Percentiles rank a stretch among this genome's conserved stretches.
Evolutionary conservation across 1,139 yeast species (phyloP).

Genomic region (Scheffersomyces segobiensis): DNA sequence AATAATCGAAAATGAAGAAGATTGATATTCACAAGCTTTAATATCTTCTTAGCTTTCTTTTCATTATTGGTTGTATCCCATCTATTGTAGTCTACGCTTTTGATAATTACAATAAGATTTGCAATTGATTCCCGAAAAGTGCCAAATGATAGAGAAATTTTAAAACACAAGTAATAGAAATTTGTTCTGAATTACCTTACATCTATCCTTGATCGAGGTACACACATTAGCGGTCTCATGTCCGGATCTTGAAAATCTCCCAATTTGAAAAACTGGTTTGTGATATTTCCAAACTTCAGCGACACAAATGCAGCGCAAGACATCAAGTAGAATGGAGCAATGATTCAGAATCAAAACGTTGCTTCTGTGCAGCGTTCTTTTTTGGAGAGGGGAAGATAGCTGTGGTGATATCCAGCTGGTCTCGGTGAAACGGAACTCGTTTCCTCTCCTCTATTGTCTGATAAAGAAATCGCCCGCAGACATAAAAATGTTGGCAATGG

Average conservation of each 20-base stretch:
- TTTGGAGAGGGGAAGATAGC: neutral
- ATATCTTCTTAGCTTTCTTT: too few species aligned
- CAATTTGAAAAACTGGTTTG: neutral
- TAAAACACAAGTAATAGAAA: neutral
- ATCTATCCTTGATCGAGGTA: neutral
- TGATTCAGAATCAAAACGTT: neutral
- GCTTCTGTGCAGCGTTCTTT: neutral
- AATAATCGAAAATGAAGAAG: too few species aligned
- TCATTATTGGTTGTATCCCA: too few species aligned
- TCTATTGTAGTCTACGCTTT: too few species aligned
- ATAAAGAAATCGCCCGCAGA: neutral
- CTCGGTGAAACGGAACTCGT: neutral
- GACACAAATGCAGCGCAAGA: neutral
- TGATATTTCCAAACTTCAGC: neutral
- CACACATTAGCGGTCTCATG: neutral
- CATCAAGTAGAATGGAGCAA: neutral
- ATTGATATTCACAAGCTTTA: too few species aligned
- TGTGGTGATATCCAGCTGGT: neutral
- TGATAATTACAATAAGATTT: too few species aligned
- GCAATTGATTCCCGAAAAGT: too few species aligned
- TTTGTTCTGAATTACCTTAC: neutral
- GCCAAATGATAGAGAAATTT: too few species aligned
- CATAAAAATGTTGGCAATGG: neutral
- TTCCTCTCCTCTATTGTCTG: neutral
- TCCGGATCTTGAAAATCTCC: neutral